Conservation (phyloP, 345 rosid species). For the Physaria fendleri region DNA sequence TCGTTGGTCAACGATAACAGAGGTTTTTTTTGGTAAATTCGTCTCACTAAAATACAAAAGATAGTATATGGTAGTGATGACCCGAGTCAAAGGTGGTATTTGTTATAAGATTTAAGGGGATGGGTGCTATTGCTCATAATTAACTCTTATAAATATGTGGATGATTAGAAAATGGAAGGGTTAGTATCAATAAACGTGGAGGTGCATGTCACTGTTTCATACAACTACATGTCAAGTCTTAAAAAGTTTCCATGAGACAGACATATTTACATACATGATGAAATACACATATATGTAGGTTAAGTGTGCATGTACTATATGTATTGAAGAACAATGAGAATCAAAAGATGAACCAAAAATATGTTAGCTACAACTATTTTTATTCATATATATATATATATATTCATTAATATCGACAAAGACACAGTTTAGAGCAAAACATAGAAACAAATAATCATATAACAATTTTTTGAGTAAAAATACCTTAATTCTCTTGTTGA, state of each 20-base stretch:
- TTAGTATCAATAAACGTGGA: slow-evolving; percentile 10
- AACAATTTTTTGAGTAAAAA: neutral
- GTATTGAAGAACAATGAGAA: neutral
- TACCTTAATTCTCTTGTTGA: slow-evolving; percentile 98
- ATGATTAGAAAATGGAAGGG: slow-evolving; percentile 12
- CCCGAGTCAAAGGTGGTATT: too few species aligned
- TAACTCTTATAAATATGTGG: too few species aligned
- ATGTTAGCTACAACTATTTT: neutral
- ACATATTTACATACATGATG: neutral
- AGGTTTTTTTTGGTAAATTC: too few species aligned
- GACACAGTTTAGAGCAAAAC: neutral
- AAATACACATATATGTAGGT: neutral
- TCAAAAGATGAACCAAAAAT: neutral
- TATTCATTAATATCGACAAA: neutral
- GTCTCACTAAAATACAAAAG: too few species aligned
- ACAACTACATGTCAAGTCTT: slow-evolving; percentile 19
- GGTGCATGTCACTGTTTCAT: slow-evolving; percentile 28
- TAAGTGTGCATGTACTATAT: neutral
- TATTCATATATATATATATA: neutral
- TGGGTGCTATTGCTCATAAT: too few species aligned
- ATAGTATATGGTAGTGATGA: too few species aligned
- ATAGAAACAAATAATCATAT: neutral
- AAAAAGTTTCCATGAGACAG: slow-evolving; percentile 4
- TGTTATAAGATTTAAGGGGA: too few species aligned
- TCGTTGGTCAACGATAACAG: too few species aligned